phyloP scores from a whole-genome alignment of 352 stramenopile species.

The Pythium phragmiticola region DNA sequence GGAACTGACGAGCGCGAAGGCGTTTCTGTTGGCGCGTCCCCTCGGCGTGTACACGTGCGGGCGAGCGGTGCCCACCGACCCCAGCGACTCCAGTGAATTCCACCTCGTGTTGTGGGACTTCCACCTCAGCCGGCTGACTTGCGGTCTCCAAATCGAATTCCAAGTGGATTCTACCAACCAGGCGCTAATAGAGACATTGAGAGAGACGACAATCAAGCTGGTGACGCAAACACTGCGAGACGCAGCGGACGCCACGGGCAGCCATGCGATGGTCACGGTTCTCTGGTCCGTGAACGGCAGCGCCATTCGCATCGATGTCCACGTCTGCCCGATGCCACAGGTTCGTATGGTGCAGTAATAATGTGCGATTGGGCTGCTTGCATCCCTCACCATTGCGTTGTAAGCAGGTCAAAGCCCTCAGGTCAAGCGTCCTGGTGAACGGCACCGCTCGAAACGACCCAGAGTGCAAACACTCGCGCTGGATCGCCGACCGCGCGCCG shows the following conservation, averaged over 20 bases:
- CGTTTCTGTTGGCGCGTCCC: conserved; percentile 47
- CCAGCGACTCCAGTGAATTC: background rate
- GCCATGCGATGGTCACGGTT: conserved; percentile 62
- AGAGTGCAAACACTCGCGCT: conserved; percentile 67
- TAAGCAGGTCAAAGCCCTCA: conserved; percentile 30
- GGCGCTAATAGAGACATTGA: conserved; percentile 11
- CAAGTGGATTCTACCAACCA: background rate
- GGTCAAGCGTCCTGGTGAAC: conserved; percentile 51
- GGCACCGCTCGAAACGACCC: conserved; percentile 44
- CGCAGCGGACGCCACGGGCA: background rate
- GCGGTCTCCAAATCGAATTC: conserved; percentile 26
- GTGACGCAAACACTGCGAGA: conserved; percentile 8
- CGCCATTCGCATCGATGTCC: conserved; percentile 38
- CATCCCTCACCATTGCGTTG: background rate
- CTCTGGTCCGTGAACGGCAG: conserved; percentile 43
- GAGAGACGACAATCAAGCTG: conserved; percentile 21
- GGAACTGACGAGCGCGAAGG: conserved; percentile 39
- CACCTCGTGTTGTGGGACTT: conserved; percentile 53
- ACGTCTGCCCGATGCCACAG: conserved; percentile 57
- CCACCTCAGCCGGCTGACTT: conserved; percentile 49
- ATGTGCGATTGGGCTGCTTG: background rate
- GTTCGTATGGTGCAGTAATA: conserved; percentile 1
- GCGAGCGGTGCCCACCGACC: conserved; percentile 27
- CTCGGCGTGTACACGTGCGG: conserved; percentile 65
- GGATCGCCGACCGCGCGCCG: conserved; percentile 53